phyloP scores from a whole-genome alignment of 2,329 filamentous ascomycete genomes.

The Fusarium tricinctum region DNA sequence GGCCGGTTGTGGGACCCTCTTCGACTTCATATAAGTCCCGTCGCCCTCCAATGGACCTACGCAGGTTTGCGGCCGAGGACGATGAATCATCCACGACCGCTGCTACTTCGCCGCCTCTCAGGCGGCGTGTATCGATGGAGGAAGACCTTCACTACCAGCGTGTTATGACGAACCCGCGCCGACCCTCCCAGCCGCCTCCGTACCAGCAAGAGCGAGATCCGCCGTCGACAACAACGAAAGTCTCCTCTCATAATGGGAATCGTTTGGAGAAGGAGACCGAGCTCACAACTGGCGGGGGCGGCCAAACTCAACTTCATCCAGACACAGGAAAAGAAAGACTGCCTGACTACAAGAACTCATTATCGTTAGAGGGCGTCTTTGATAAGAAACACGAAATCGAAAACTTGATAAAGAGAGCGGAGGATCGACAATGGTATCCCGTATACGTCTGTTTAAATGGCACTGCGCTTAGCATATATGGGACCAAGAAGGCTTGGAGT shows the following conservation, averaged over 20 bases:
- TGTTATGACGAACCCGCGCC: conserved; percentile 63
- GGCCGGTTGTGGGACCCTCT: conserved; percentile 43
- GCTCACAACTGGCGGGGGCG: conserved; percentile 42
- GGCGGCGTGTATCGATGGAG: conserved; percentile 67
- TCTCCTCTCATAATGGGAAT: conserved; percentile 36
- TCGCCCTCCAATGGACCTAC: conserved; percentile 54
- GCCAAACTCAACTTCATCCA: conserved; percentile 23
- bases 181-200: conserved; percentile 63
- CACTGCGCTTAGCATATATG: conserved; percentile 76
- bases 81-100: conserved; percentile 53
- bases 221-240: conserved; percentile 30
- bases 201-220: conserved; percentile 56
- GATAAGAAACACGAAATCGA: conserved; percentile 76
- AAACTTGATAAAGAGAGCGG: conserved; percentile 72
- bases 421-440: conserved; percentile 74
- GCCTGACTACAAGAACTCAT: conserved; percentile 70
- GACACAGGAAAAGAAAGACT: conserved; percentile 59
- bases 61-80: conserved; percentile 49
- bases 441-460: conserved; percentile 75
- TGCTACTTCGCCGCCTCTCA: conserved; percentile 56
- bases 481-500: conserved; percentile 70
- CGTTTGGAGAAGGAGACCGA: conserved; percentile 37
- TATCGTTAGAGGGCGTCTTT: conserved; percentile 70
- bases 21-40: conserved; percentile 46
- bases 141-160: conserved; percentile 68